Conservation (phyloP, 306 rosid genomes). For the Cucumis cinereus region DNA sequence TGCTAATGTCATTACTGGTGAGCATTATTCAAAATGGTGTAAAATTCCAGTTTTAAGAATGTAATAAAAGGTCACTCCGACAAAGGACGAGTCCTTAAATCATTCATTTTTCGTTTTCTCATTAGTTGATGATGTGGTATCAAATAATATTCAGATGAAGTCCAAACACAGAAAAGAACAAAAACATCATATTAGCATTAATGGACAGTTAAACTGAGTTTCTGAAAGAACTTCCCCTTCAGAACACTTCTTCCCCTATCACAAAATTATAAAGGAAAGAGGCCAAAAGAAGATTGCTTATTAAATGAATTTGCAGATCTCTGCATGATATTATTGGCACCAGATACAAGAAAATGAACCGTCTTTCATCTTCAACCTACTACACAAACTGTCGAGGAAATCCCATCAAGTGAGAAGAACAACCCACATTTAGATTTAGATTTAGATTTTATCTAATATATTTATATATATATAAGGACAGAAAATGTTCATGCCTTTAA, state of each 20-base stretch:
- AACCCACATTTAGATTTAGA: not conserved
- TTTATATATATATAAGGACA: not conserved
- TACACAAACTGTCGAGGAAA: not conserved
- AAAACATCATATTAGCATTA: not conserved
- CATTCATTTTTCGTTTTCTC: no score
- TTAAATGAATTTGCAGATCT: constrained; percentile 6
- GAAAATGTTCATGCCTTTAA: not conserved
- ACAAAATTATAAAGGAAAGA: not conserved
- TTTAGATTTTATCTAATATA: not conserved
- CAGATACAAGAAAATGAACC: not conserved
- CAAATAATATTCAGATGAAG: not conserved
- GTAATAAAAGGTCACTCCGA: no score
- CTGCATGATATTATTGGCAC: constrained; percentile 4
- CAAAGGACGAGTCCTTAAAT: no score
- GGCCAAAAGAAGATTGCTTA: not conserved
- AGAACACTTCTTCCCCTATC: not conserved
- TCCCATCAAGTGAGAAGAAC: not conserved
- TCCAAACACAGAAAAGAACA: not conserved
- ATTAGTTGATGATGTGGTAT: not conserved
- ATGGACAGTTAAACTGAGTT: not conserved
- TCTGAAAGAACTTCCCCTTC: not conserved
- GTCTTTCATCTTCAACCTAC: not conserved
- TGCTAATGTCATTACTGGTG: no score
- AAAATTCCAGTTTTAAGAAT: no score
- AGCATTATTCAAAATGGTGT: no score